Conservation (phyloP, 805 yeast species). For the Saccharomycodes ludwigii region DNA sequence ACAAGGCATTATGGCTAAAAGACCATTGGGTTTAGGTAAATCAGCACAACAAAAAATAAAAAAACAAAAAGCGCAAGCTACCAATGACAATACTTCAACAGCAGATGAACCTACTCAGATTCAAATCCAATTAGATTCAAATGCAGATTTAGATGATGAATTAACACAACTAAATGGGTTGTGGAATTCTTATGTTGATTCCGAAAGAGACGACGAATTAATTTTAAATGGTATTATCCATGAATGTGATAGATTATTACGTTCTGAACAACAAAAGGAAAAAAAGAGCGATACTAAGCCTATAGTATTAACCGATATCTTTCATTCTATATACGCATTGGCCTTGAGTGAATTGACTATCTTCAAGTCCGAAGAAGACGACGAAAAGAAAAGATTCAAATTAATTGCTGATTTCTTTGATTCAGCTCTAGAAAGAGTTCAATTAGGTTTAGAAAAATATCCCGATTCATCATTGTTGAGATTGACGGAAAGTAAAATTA, state of each 20-base stretch:
- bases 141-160: slow-evolving; percentile 66
- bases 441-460: slow-evolving; percentile 40
- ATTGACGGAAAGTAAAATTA: slow-evolving; percentile 43
- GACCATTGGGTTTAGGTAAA: slow-evolving; percentile 56
- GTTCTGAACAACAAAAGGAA: slow-evolving; percentile 23
- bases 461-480: slow-evolving; percentile 35
- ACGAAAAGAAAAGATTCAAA: slow-evolving; percentile 17
- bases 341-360: slow-evolving; percentile 54
- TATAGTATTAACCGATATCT: slow-evolving; percentile 31
- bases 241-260: slow-evolving; percentile 73
- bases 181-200: slow-evolving; percentile 48
- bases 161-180: slow-evolving; percentile 63
- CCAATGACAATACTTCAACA: slow-evolving; percentile 18
- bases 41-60: slow-evolving; percentile 37
- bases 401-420: slow-evolving; percentile 45
- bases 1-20: slow-evolving; percentile 37
- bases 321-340: slow-evolving; percentile 63
- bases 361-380: slow-evolving; percentile 35
- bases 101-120: slow-evolving; percentile 25
- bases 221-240: slow-evolving; percentile 78
- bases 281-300: slow-evolving; percentile 11
- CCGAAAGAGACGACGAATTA: slow-evolving; percentile 50
- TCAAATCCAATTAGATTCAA: slow-evolving; percentile 57
- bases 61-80: slow-evolving; percentile 16
- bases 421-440: slow-evolving; percentile 61